Conservation (phyloP, 2,329 filamentous ascomycete genomes). For the Xylaria sp. region DNA sequence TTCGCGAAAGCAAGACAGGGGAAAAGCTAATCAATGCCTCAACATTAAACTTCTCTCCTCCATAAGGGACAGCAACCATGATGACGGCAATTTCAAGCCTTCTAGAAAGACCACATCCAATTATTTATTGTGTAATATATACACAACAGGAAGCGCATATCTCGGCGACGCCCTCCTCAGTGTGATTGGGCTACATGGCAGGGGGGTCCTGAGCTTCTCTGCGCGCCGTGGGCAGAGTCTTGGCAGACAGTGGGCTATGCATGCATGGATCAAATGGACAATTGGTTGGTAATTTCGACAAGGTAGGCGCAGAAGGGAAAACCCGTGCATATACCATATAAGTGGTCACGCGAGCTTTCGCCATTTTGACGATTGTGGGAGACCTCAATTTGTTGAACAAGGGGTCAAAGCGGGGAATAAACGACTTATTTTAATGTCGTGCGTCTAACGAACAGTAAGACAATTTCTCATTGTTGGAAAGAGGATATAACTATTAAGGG, state of each 20-base stretch:
- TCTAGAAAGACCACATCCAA: background rate
- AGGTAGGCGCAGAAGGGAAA: background rate
- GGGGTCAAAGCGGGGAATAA: background rate
- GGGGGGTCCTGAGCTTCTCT: background rate
- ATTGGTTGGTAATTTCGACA: background rate
- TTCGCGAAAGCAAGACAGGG: background rate
- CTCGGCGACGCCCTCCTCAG: background rate
- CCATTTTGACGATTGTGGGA: constrained; percentile 1
- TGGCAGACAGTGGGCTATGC: background rate
- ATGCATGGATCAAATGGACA: background rate
- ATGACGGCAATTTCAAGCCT: too few species aligned
- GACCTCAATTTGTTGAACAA: background rate
- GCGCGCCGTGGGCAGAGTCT: background rate
- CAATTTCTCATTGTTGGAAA: background rate
- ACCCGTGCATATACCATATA: background rate
- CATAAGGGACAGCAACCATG: background rate
- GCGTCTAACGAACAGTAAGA: background rate
- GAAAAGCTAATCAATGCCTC: background rate
- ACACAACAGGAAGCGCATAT: background rate
- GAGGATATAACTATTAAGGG: background rate
- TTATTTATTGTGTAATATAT: background rate
- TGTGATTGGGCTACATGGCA: background rate
- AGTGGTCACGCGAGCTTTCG: constrained; percentile 12
- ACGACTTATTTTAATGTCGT: background rate
- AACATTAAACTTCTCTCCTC: too few species aligned